Percentiles rank a stretch among this genome's conserved stretches.
These are phyloP conservation scores for Thalassiosira delicatula DNA, from an alignment of 352 stramenopile species.

Conservation along the genomic window DNA sequence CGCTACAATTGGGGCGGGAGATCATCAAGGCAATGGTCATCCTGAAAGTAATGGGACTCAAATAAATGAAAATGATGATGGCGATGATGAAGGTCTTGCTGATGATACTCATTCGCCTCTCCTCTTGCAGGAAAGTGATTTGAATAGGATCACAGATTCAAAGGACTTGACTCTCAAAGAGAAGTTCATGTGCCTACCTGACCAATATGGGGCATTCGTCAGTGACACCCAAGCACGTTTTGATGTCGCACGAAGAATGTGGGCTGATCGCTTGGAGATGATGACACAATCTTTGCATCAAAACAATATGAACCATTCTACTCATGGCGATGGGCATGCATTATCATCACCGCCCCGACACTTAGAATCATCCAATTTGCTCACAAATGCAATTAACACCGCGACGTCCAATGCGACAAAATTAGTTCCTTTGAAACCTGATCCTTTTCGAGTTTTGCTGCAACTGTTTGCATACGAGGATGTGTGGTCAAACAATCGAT, in stretches of 20 bases:
- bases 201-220: slow-evolving; percentile 60
- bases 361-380: slow-evolving; percentile 37
- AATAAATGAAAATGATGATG: slow-evolving; percentile 36
- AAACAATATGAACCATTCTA: slow-evolving; percentile 31
- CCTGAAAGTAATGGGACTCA: slow-evolving; percentile 11
- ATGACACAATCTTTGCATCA: slow-evolving; percentile 45
- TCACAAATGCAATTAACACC: slow-evolving; percentile 43
- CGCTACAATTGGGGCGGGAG: slow-evolving; percentile 14
- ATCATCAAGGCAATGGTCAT: not conserved
- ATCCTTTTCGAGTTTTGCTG: slow-evolving; percentile 79
- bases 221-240: slow-evolving; percentile 55
- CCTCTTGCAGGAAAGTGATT: slow-evolving; percentile 35
- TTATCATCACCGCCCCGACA: slow-evolving; percentile 17
- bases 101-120: slow-evolving; percentile 36
- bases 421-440: slow-evolving; percentile 29
- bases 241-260: slow-evolving; percentile 53
- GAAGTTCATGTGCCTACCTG: slow-evolving; percentile 53
- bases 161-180: slow-evolving; percentile 46
- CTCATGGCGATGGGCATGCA: slow-evolving; percentile 16
- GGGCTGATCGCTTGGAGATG: slow-evolving; percentile 52
- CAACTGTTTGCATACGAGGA: slow-evolving; percentile 85
- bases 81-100: slow-evolving; percentile 33
- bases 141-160: no score
- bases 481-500: slow-evolving; percentile 61
- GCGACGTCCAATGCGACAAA: slow-evolving; percentile 44